Evolutionary conservation across 2,329 filamentous ascomycete genomes (phyloP).

Genomic region (Trichoderma sp.): DNA sequence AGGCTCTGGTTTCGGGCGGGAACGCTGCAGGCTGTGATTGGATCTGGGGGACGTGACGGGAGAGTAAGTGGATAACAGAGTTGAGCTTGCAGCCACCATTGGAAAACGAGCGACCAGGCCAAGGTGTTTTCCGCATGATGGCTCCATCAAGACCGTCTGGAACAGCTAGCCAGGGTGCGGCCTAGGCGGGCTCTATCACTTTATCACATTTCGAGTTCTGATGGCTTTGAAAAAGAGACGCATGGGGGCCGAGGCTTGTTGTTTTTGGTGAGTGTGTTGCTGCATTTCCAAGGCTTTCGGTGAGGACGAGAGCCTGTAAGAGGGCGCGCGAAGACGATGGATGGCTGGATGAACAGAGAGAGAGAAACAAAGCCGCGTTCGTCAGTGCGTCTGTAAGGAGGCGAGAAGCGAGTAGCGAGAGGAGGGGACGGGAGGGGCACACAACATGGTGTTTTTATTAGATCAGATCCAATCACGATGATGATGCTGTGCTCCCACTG

Average conservation of each 20-base stretch:
- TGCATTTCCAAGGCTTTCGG: neutral
- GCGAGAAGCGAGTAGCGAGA: neutral
- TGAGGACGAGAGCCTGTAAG: neutral
- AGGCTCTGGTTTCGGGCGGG: constrained; percentile 15
- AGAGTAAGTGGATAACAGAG: neutral
- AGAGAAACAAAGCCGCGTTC: neutral
- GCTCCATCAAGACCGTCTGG: constrained; percentile 1
- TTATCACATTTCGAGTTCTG: constrained; percentile 4
- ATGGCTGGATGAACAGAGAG: neutral
- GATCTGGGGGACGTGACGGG: neutral
- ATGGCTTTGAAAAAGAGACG: neutral
- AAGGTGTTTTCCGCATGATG: constrained; percentile 10
- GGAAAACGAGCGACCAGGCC: neutral
- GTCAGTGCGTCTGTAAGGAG: neutral
- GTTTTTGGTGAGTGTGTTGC: neutral
- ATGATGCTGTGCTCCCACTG: neutral
- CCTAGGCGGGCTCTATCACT: neutral
- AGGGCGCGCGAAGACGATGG: neutral
- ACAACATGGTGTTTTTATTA: neutral
- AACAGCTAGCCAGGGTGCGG: neutral
- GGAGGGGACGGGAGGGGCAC: neutral
- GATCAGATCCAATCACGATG: neutral
- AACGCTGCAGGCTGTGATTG: constrained; percentile 11
- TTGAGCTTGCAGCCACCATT: constrained; percentile 8
- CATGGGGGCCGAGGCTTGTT: neutral